These are phyloP conservation scores for Coemansia sp. DNA, from an alignment of 192 early-diverging fungal species.

Conservation along the genomic window DNA sequence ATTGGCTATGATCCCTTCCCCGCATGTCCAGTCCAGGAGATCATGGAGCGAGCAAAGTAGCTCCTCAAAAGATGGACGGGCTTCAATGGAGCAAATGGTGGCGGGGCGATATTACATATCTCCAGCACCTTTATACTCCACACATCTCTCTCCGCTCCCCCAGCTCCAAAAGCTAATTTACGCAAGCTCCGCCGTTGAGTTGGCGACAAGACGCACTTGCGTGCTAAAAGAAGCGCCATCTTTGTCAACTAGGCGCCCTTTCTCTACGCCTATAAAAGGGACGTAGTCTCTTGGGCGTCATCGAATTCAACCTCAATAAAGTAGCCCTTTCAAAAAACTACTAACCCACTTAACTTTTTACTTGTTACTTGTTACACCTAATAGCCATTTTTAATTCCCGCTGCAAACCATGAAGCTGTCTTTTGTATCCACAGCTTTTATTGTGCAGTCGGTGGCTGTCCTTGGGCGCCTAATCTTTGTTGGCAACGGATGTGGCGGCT, in stretches of 20 bases:
- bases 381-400: not conserved
- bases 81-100: not conserved
- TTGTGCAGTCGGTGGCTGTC: not conserved
- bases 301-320: not conserved
- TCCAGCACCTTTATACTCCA: not conserved
- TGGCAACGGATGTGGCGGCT: slow-evolving; percentile 6
- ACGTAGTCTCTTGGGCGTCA: not conserved
- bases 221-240: not conserved
- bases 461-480: slow-evolving; percentile 6
- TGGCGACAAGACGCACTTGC: not conserved
- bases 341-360: not conserved
- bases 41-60: not conserved
- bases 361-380: not conserved
- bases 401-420: not conserved
- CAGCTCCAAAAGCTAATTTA: not conserved
- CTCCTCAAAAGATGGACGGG: too few species aligned
- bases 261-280: not conserved
- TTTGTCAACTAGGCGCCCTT: not conserved
- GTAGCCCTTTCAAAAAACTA: not conserved
- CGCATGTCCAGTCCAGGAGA: not conserved
- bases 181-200: not conserved
- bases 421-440: not conserved
- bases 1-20: not conserved
- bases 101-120: not conserved
- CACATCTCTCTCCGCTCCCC: not conserved